Conservation (phyloP, 306 rosid genomes). For the Prunus mume region DNA sequence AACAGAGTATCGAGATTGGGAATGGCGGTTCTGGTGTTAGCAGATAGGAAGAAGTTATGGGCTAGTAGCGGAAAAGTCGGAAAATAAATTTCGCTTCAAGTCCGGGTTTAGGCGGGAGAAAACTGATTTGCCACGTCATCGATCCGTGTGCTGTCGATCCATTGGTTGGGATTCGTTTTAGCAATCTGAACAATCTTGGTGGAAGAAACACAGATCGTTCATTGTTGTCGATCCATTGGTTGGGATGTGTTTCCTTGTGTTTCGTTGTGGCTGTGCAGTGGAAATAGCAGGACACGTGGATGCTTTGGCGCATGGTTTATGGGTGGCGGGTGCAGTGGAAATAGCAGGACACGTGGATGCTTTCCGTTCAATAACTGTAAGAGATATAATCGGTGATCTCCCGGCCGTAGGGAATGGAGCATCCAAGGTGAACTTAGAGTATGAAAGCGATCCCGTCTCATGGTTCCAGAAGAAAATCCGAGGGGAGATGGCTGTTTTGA, state of each 20-base stretch:
- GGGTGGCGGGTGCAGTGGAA: too few species aligned
- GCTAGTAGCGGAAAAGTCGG: neutral
- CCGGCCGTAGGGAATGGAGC: constrained; percentile 93
- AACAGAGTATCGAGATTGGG: too few species aligned
- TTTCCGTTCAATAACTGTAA: constrained; percentile 84
- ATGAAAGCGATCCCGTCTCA: constrained; percentile 67
- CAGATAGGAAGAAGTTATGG: neutral
- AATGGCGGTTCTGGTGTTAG: too few species aligned
- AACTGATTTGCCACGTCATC: constrained; percentile 37
- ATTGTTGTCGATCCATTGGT: neutral
- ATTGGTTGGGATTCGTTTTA: neutral
- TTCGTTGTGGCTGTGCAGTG: too few species aligned
- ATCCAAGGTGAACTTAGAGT: constrained; percentile 68
- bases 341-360: constrained; percentile 6
- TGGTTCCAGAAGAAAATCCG: constrained; percentile 93
- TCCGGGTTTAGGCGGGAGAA: constrained; percentile 84
- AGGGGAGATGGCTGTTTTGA: constrained; percentile 64
- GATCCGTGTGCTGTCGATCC: constrained; percentile 35
- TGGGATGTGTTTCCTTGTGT: constrained; percentile 50
- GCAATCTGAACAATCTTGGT: too few species aligned
- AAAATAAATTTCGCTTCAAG: constrained; percentile 33
- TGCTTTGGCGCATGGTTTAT: too few species aligned
- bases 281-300: too few species aligned
- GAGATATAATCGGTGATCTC: constrained; percentile 95
- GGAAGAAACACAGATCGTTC: too few species aligned